Conservation (phyloP, 2,329 filamentous ascomycete species). For the Trichoderma polysporum region DNA sequence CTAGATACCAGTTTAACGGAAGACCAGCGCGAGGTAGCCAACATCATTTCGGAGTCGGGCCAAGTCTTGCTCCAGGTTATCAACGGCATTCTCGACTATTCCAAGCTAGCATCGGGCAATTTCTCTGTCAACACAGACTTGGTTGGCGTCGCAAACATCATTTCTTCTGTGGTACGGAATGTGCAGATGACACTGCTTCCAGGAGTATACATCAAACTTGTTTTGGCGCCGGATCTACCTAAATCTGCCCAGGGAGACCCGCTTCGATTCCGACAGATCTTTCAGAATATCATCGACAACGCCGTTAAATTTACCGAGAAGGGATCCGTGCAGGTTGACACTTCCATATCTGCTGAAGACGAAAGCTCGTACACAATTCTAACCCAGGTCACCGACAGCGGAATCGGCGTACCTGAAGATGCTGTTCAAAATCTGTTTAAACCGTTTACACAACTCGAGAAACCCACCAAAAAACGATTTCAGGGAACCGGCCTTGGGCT, state of each 20-base stretch:
- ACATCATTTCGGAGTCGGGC: slow-evolving; percentile 60
- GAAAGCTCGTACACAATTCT: slow-evolving; percentile 46
- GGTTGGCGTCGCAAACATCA: slow-evolving; percentile 46
- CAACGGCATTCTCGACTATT: slow-evolving; percentile 67
- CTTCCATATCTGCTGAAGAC: slow-evolving; percentile 42
- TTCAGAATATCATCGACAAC: slow-evolving; percentile 63
- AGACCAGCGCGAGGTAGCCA: slow-evolving; percentile 56
- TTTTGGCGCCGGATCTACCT: slow-evolving; percentile 48
- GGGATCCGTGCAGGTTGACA: slow-evolving; percentile 49
- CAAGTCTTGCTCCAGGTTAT: slow-evolving; percentile 60
- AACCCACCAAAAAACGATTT: slow-evolving; percentile 51
- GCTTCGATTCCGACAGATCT: slow-evolving; percentile 58
- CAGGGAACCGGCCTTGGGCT: slow-evolving; percentile 58
- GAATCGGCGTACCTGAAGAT: slow-evolving; percentile 51
- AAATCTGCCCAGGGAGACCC: slow-evolving; percentile 54
- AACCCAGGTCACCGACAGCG: slow-evolving; percentile 54
- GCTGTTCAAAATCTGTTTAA: slow-evolving; percentile 51
- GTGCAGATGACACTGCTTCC: slow-evolving; percentile 48
- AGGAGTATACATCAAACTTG: slow-evolving; percentile 45
- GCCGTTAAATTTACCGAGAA: slow-evolving; percentile 61
- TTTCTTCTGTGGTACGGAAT: slow-evolving; percentile 51
- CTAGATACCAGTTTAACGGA: slow-evolving; percentile 52
- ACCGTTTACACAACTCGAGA: slow-evolving; percentile 56
- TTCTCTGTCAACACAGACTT: slow-evolving; percentile 57
- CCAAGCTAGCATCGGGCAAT: slow-evolving; percentile 59